A percentile compares a stretch with the other conserved stretches of the same genome.
Evolutionary conservation across 2,329 filamentous ascomycete species (phyloP).

Genomic region (Chrysoporthe deuterocubensis): DNA sequence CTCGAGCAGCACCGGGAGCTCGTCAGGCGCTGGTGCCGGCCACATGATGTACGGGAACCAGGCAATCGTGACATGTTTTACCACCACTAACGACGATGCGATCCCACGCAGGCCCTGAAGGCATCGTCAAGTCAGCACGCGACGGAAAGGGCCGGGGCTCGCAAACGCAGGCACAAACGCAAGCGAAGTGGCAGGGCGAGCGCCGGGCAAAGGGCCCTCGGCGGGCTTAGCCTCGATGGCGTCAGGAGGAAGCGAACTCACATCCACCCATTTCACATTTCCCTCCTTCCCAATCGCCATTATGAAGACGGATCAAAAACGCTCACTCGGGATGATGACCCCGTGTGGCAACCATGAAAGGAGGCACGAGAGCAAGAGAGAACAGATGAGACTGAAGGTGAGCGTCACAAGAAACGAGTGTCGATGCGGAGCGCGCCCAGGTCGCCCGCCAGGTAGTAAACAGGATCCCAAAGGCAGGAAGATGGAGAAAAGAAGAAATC

Average conservation of each 20-base stretch:
- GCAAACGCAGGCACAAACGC: too few relatives aligned
- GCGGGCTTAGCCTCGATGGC: not conserved
- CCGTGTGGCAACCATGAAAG: not conserved
- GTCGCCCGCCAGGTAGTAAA: conserved; percentile 5
- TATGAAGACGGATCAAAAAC: conserved; percentile 27
- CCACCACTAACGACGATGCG: conserved; percentile 28
- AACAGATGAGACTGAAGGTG: not conserved
- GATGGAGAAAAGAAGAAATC: not conserved
- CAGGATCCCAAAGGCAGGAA: not conserved
- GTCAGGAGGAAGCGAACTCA: conserved; percentile 11
- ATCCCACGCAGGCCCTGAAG: conserved; percentile 29
- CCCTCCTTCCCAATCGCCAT: conserved; percentile 30
- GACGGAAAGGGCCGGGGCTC: too few relatives aligned
- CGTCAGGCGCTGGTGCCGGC: conserved; percentile 23
- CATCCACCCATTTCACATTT: conserved; percentile 31
- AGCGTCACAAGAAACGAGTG: not conserved
- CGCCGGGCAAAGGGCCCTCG: not conserved
- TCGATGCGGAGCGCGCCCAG: conserved; percentile 9
- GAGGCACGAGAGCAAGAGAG: not conserved
- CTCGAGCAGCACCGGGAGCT: conserved; percentile 24
- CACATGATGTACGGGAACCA: conserved; percentile 29
- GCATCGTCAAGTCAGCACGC: conserved; percentile 37
- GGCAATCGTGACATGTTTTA: conserved; percentile 27
- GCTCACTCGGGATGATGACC: not conserved
- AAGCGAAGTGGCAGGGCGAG: too few relatives aligned